These are phyloP conservation scores for Schwanniomyces yamadae DNA, from an alignment of 805 yeast species.

Conservation along the genomic window DNA sequence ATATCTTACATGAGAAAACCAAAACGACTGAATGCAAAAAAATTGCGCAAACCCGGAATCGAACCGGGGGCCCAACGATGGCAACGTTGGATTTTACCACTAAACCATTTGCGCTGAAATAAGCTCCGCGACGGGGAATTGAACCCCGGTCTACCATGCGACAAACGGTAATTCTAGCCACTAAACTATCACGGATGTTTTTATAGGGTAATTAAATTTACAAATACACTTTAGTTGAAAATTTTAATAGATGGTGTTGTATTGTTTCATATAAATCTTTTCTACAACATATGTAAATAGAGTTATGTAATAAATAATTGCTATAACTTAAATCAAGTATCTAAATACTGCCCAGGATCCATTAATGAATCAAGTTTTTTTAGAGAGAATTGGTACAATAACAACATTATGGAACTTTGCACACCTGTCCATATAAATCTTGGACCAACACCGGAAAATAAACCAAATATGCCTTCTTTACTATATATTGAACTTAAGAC, in stretches of 20 bases:
- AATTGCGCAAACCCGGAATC: conserved; percentile 11
- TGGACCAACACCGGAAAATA: conserved; percentile 95
- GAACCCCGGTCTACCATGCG: conserved; percentile 22
- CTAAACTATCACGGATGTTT: conserved; percentile 10
- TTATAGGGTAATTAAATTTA: too few relatives aligned
- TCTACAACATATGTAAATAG: too few relatives aligned
- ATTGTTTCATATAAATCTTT: too few relatives aligned
- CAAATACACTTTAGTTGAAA: too few relatives aligned
- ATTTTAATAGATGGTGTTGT: too few relatives aligned
- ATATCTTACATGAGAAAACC: too few relatives aligned
- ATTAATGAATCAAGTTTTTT: conserved; percentile 42
- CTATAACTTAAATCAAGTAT: neutral
- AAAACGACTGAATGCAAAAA: conserved; percentile 4
- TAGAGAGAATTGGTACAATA: conserved; percentile 78
- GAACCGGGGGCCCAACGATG: conserved; percentile 16
- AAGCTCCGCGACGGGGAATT: conserved; percentile 20
- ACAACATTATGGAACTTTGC: conserved; percentile 91
- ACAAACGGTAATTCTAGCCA: conserved; percentile 22
- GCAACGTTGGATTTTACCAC: conserved; percentile 15
- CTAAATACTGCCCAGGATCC: neutral
- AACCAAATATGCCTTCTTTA: conserved; percentile 73
- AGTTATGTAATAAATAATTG: too few relatives aligned
- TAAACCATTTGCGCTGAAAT: conserved; percentile 12
- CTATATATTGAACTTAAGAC: conserved; percentile 49
- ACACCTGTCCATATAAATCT: conserved; percentile 94